A percentile compares a stretch with the other conserved stretches of the same genome.
Evolutionary conservation across 2,329 filamentous ascomycete species (phyloP).

Genomic region (Fusarium virguliforme): DNA sequence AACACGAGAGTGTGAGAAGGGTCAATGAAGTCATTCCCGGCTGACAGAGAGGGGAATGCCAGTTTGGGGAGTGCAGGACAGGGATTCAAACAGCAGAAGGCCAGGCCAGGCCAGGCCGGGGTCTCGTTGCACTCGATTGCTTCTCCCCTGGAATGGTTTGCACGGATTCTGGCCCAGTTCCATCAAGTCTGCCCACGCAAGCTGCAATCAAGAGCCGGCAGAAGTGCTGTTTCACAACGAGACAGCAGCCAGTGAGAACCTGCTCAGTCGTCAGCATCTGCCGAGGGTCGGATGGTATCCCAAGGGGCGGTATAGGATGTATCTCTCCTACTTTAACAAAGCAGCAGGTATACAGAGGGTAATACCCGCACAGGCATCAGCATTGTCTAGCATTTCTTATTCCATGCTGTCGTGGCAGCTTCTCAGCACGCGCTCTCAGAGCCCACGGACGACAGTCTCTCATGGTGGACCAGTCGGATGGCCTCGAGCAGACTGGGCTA

Average conservation of each 20-base stretch:
- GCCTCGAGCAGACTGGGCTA: slow-evolving; percentile 32
- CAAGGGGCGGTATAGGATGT: slow-evolving; percentile 5
- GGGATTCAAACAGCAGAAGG: background rate
- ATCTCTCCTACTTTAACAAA: slow-evolving; percentile 6
- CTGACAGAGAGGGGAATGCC: slow-evolving; percentile 9
- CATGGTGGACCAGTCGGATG: slow-evolving; percentile 43
- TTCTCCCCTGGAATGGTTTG: slow-evolving; percentile 1
- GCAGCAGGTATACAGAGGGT: background rate
- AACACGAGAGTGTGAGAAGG: slow-evolving; percentile 16
- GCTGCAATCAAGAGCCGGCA: slow-evolving; percentile 1
- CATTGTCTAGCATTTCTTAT: slow-evolving; percentile 21
- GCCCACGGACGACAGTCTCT: slow-evolving; percentile 27
- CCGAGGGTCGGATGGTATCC: slow-evolving; percentile 2
- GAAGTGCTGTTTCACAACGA: slow-evolving; percentile 10
- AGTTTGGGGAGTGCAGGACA: slow-evolving; percentile 8
- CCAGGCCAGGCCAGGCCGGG: background rate
- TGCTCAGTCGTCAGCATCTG: slow-evolving; percentile 10
- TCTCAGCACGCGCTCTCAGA: slow-evolving; percentile 25
- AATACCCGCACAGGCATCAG: slow-evolving; percentile 15
- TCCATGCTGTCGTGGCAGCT: slow-evolving; percentile 41
- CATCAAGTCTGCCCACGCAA: background rate
- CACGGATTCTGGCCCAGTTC: background rate
- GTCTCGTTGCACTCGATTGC: background rate
- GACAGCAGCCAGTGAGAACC: slow-evolving; percentile 19
- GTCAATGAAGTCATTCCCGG: slow-evolving; percentile 30